Evolutionary conservation across 257 asterid genomes (phyloP), one percentile per base, ranked within the genome.

Genomic region (Dorcoceras hygrometricum): DNA sequence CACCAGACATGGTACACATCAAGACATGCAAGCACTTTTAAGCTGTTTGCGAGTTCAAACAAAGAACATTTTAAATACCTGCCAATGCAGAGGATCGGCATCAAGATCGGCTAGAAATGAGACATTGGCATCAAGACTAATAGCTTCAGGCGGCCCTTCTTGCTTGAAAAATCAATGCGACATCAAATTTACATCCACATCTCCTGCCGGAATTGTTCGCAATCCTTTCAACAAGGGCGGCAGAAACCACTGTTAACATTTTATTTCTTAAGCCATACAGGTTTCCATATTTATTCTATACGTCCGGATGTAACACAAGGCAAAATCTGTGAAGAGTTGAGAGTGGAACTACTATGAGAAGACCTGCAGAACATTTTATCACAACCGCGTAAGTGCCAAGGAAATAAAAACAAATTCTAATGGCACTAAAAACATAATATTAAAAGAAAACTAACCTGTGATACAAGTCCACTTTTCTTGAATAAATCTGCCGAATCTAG

Each of bases 281-380:
- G 61, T 66, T 69, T 69, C 74, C 67, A 67, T 71, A 69, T 73
- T 72, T 77, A 66, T 77, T 80, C 66, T 60, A 56, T 20, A 39
- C 62, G 65, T 66, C 76, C 73, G 31, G 27, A 72, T 63, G 78
- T 63, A 60, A 68, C 36, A 72, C 31, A 71, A 31, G 63, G 75
- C 50, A 59, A 65, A 66, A 70, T 78, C 60, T 31, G 70, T 48
- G 26, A 53, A 67, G 57, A 32, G 65, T 71, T 62, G 69, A 61
- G 68, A 57, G 62, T 39, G 65, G 34, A 71, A 68, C 67, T 9
- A 29, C 67, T 48, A 50, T 24, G 66, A 60, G 71, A 66, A 25
- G 64, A 79, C 82, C 87, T 82, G 80, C 81, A 77, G 67, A 27
- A 66, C 57, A 73, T 66, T 26, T 51, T 12, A 57, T 18, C 11